These are phyloP conservation scores for Aspergillus glaucus DNA, from an alignment of 2,329 filamentous ascomycete genomes.

Conservation along the genomic window DNA sequence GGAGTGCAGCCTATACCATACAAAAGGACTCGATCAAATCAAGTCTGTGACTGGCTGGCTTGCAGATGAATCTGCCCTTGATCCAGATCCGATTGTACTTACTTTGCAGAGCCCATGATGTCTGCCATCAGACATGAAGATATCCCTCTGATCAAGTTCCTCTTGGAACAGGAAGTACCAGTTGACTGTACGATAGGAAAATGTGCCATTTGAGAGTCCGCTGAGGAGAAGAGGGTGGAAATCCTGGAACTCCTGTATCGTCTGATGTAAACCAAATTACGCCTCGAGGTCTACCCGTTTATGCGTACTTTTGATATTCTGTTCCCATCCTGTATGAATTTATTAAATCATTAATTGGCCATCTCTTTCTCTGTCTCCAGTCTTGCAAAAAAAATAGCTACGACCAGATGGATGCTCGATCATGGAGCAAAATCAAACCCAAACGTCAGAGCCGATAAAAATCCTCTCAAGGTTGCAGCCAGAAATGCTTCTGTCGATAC, in stretches of 20 bases:
- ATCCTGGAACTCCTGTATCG: background rate
- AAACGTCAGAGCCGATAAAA: background rate
- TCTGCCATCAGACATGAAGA: background rate
- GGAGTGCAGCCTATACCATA: background rate
- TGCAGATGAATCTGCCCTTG: background rate
- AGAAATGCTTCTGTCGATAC: background rate
- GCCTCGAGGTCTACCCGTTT: background rate
- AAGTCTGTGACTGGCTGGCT: background rate
- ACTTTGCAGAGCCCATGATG: background rate
- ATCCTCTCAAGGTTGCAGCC: background rate
- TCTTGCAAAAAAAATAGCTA: background rate
- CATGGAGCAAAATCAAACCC: background rate
- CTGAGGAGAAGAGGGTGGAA: background rate
- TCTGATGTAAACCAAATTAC: background rate
- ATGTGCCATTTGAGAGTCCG: background rate
- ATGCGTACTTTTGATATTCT: background rate
- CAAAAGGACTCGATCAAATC: background rate
- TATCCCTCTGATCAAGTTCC: background rate
- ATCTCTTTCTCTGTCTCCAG: background rate
- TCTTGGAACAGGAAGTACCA: background rate
- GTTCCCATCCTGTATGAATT: no score
- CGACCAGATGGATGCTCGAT: background rate
- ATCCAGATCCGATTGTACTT: background rate
- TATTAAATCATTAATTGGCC: no score
- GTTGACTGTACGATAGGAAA: background rate